phyloP scores from a whole-genome alignment of 2,329 filamentous ascomycete genomes.

The Cladophialophora psammophila region DNA sequence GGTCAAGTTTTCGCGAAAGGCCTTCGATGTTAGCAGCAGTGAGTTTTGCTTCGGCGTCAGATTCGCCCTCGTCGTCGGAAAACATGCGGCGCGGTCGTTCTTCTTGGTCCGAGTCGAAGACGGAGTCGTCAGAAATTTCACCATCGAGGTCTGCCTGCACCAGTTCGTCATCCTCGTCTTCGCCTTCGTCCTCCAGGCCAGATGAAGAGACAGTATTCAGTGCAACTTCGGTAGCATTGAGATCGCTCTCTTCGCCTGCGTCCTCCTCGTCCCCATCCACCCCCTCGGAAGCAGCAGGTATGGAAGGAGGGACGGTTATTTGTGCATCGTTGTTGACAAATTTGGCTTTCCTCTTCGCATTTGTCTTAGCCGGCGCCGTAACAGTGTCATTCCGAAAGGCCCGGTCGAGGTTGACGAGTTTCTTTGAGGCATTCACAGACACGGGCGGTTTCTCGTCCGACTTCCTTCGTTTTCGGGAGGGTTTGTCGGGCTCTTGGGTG shows the following conservation, averaged over 20 bases:
- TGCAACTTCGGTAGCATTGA: slow-evolving; percentile 56
- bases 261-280: slow-evolving; percentile 55
- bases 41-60: slow-evolving; percentile 85
- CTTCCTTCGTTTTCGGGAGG: slow-evolving; percentile 71
- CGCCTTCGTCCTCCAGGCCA: slow-evolving; percentile 37
- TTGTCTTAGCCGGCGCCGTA: slow-evolving; percentile 45
- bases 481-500: slow-evolving; percentile 66
- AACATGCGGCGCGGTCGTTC: slow-evolving; percentile 74
- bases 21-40: slow-evolving; percentile 97
- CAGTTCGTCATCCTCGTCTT: slow-evolving; percentile 38
- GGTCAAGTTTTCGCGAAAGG: slow-evolving; percentile 83
- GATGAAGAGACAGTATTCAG: slow-evolving; percentile 49
- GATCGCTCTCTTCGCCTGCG: slow-evolving; percentile 50
- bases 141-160: slow-evolving; percentile 44
- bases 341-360: slow-evolving; percentile 45
- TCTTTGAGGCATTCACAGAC: slow-evolving; percentile 50
- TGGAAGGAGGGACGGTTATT: slow-evolving; percentile 39
- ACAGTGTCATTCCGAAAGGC: slow-evolving; percentile 42
- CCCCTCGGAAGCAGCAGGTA: slow-evolving; percentile 43
- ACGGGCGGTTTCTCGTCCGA: slow-evolving; percentile 51
- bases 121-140: slow-evolving; percentile 63
- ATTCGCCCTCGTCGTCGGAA: slow-evolving; percentile 92
- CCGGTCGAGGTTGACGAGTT: slow-evolving; percentile 49
- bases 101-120: slow-evolving; percentile 74
- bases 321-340: slow-evolving; percentile 43